Percentiles rank a stretch among this genome's conserved stretches.
These are phyloP conservation scores for Diplodia scrobiculata DNA, from an alignment of 2,329 filamentous ascomycete genomes.

Conservation along the genomic window DNA sequence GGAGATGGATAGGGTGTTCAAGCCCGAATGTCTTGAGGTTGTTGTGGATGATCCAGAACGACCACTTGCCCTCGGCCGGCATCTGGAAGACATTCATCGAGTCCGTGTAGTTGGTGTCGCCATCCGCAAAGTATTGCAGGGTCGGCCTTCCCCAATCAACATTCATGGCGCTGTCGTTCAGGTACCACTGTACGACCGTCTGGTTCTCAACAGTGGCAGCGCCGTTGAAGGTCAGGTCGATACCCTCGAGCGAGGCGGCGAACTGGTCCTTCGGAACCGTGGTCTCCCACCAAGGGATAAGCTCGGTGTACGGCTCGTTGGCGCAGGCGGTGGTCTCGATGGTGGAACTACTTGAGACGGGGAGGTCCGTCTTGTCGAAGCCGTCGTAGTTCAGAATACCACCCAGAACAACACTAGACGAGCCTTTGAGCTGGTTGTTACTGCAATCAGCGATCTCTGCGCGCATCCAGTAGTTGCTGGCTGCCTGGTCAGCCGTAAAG, in stretches of 20 bases:
- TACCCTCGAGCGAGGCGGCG: constrained; percentile 27
- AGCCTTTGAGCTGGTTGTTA: constrained; percentile 33
- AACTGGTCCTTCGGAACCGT: constrained; percentile 25
- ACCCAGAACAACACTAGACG: constrained; percentile 40
- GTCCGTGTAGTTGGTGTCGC: constrained; percentile 33
- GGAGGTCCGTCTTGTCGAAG: constrained; percentile 29
- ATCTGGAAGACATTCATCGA: constrained; percentile 40
- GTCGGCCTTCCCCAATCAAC: constrained; percentile 45
- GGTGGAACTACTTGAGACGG: background rate
- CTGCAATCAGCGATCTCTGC: constrained; percentile 37
- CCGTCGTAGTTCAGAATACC: constrained; percentile 50
- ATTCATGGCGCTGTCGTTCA: constrained; percentile 43
- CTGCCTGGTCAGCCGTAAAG: constrained; percentile 41
- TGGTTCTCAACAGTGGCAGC: background rate
- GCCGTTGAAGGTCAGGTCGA: constrained; percentile 32
- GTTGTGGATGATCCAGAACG: constrained; percentile 53
- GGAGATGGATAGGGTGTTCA: constrained; percentile 48
- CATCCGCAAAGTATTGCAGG: constrained; percentile 42
- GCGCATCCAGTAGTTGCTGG: constrained; percentile 43
- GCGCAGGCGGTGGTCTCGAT: constrained; percentile 30
- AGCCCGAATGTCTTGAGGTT: constrained; percentile 37
- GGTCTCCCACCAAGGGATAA: constrained; percentile 40
- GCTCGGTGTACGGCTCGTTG: constrained; percentile 41
- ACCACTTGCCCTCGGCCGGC: constrained; percentile 43
- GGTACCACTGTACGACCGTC: constrained; percentile 43